Base-by-base conservation (phyloP, 257 asterid genomes). In the Fraxinus pennsylvanica region DNA sequence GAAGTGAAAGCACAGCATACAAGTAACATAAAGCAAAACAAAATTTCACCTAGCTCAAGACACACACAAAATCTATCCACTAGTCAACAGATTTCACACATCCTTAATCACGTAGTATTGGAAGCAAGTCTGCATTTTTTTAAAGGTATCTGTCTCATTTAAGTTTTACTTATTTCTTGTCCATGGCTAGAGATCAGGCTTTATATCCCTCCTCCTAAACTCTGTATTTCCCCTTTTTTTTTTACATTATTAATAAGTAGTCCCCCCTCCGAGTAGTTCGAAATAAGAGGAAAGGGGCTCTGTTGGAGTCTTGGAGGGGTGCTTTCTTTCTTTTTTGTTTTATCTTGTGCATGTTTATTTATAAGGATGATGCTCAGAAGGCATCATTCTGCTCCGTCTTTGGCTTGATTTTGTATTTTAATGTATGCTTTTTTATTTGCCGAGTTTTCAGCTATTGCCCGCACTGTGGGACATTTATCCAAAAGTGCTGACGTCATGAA, bases 401-500 rank as follows among this genome's bases (percentile, higher is more conserved):
- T 57, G 54, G 66, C 66, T n/a, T 57, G 30, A n/a, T 57, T 7
- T 57, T 57, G 30, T 25, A 22, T 63, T 63, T 10, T 36, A 59
- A 38, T 39, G 68, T 19, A 27, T 63, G 65, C 9, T 72, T 22
- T 39, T 43, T 39, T 57, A 74, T 57, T 19, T 19, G 21, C 21
- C 9, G 59, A 39, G 79, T 87, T 76, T 77, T 79, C 86, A 94
- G 98, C 99, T 66, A 84, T 94, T 85, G 97, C 98, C 69, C 92
- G 98, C 27, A 93, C 99, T 13, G 97, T 92, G 80, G 98, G 98
- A 75, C 99, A 96, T 85, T 76, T 93, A 80, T 91, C 97, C 4
- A 93, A 96, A 87, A 96, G 98, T 84, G 97, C 99, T 61, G 99
- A 96, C 85, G 99, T 96, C 76, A 96, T 96, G 98, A 93, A 93